Base-by-base conservation (phyloP, 2,329 filamentous ascomycete genomes). In the Colletotrichum spinosum region DNA sequence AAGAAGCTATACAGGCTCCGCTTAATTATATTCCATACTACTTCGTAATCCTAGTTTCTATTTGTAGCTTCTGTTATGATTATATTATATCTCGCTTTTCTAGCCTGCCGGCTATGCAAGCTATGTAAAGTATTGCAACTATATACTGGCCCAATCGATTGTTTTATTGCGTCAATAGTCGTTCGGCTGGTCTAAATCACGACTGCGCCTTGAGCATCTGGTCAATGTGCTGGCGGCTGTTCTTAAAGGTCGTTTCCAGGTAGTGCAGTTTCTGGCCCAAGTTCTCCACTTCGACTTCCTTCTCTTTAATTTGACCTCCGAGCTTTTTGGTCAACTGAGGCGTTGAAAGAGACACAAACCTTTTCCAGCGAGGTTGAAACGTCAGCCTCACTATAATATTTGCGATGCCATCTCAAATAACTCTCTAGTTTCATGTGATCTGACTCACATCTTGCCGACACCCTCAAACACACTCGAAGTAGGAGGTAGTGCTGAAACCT, bases 201-300 rank as follows among this genome's bases (percentile, higher is more conserved):
- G 56, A 65, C 54, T 69, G 68, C 15, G 68, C 62, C 53, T 72
- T 76, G 60, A 98, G 86, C 75, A 98, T 95, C 78, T 94, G 91
- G 76, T 97, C 91, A 71, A 98, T 91, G 74, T 97, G 93, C 70
- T 94, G 90, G 71, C 91, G 90, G 79, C 94, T 97, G 75, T 98
- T 99, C 82, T 97, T 94, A 76, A 93, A 92, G 54, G 96, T 98
- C 63, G 93, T 97, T 82, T 98, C 95, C 49, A 98, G 84, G 75
- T 97, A 98, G 72, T 95, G 88, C 72, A 97, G 83, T 78, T 93
- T 94, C 86, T 98, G 97, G 70, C 92, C 90, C 69, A 98, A 80
- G 69, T 90, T 91, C 45, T 91, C 85, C 67, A 97, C 88, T 71
- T 97, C 95, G 35, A 86, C 84, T 72, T 94, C 91, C 68, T 95